phyloP scores from a whole-genome alignment of 768 basidiomycete species.

The Mycena indigotica region DNA sequence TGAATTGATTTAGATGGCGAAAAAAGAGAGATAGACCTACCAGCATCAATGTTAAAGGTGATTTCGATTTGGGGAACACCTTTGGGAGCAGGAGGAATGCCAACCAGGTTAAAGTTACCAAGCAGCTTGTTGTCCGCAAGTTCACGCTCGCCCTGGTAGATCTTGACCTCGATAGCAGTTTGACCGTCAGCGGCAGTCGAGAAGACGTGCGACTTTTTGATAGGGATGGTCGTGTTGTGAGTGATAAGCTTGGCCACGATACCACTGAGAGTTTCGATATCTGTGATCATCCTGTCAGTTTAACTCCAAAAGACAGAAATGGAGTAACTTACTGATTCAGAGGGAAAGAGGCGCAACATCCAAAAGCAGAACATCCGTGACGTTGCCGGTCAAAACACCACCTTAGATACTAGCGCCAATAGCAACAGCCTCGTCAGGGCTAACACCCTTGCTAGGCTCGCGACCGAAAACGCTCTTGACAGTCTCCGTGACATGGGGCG shows the following conservation, averaged over 20 bases:
- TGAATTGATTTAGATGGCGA: no score
- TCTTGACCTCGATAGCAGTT: conserved; percentile 4
- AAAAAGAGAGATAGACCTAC: no score
- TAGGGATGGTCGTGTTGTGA: conserved; percentile 8
- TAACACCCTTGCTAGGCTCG: conserved; percentile 11
- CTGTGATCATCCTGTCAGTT: no score
- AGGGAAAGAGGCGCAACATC: conserved; percentile 13
- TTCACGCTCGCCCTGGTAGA: conserved; percentile 14
- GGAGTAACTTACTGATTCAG: no score
- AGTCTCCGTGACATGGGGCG: conserved; percentile 6
- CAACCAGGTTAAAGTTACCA: conserved; percentile 10
- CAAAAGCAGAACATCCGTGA: background rate
- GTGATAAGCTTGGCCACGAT: conserved; percentile 6
- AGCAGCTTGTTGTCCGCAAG: conserved; percentile 13
- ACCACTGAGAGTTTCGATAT: conserved; percentile 36
- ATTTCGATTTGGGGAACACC: conserved; percentile 15
- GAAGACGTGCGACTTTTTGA: conserved; percentile 5
- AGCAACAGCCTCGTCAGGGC: conserved; percentile 15
- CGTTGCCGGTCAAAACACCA: conserved; percentile 5
- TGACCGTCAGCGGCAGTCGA: conserved; percentile 9
- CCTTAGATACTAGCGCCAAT: conserved; percentile 10
- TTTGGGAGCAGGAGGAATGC: conserved; percentile 4
- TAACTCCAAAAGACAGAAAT: no score
- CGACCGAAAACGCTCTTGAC: conserved; percentile 14
- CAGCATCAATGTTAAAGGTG: conserved; percentile 10